Evolutionary conservation across 1,139 yeast species (phyloP), one percentile per base, ranked within the genome.

Genomic region (Candida albicans): DNA sequence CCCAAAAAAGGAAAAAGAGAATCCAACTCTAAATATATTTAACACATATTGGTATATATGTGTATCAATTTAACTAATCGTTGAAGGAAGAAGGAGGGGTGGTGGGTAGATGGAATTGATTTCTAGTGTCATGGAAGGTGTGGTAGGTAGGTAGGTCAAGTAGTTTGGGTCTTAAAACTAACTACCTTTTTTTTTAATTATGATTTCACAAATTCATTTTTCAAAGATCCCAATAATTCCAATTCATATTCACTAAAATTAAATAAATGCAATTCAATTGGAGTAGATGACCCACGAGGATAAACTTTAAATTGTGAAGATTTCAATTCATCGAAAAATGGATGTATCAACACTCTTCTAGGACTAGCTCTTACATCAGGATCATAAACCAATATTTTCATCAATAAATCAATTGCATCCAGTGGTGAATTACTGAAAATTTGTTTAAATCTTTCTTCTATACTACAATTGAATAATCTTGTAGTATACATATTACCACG

Each of bases 401-500:
- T 75, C 54, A 86, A 65, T 52, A 86, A 70, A 61, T 85, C 91
- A 49, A 86, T 73, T 33, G 89, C 93, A 51, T 77, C 82, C 3
- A 80, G 76, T 25, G 89, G 86, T 9, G 87, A 83, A 57, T 82
- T 79, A 48, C 82, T 77, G 56, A 86, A 83, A 39, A 84, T 81
- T 58, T 83, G 86, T 56, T 76, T 77, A 58, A 85, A 86, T 58
- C 91, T 72, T 46, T 73, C 84, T 61, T 55, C 79, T 54, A 82
- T 67, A 22, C 79, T 65, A 43, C 90, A 83, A 43, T 79, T 72
- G 59, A 84, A 85, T 40, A 84, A 62, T 52, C 85, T 86, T 49
- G 82, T 82, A 31, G 85, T 77, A 60, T 77, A 85, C 72, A 83
- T 74, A 45, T 87, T 86, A 4, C 95, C 95, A 53, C 82, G 76